Percentiles rank a stretch among this genome's conserved stretches.
Evolutionary conservation across 495 filamentous ascomycete genomes (phyloP).

Genomic region (Penicillium lagena): DNA sequence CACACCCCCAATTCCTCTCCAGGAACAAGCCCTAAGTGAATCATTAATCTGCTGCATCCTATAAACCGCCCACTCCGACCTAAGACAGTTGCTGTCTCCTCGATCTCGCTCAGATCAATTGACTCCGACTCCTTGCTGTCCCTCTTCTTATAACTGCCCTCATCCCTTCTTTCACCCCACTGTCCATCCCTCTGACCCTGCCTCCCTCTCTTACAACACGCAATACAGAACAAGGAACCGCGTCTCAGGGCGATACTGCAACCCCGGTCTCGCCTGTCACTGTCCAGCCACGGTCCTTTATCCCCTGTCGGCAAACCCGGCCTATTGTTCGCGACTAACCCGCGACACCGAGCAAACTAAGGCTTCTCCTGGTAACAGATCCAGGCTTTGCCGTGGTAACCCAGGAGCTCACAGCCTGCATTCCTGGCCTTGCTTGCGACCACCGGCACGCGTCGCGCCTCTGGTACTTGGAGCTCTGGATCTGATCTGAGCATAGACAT

Average conservation of each 20-base stretch:
- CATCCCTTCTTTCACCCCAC: conserved; percentile 10
- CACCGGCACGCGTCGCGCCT: conserved; percentile 37
- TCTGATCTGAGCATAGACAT: conserved; percentile 29
- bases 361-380: conserved; percentile 1
- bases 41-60: background rate
- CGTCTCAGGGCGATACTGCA: conserved; percentile 4
- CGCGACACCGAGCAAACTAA: background rate
- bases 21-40: conserved; percentile 15
- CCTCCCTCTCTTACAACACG: conserved; percentile 7
- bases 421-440: conserved; percentile 39
- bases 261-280: background rate
- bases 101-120: background rate
- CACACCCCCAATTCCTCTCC: conserved; percentile 6
- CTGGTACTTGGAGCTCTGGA: conserved; percentile 9
- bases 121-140: conserved; percentile 9
- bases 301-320: background rate
- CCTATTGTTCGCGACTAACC: background rate
- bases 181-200: conserved; percentile 25
- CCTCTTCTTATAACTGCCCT: conserved; percentile 23
- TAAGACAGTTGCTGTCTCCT: too few relatives aligned
- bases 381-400: conserved; percentile 27
- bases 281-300: conserved; percentile 3
- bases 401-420: conserved; percentile 34
- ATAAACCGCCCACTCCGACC: background rate
- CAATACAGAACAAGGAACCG: background rate